phyloP scores from a whole-genome alignment of 2,329 filamentous ascomycete genomes.

The Apiospora kogelbergensis region DNA sequence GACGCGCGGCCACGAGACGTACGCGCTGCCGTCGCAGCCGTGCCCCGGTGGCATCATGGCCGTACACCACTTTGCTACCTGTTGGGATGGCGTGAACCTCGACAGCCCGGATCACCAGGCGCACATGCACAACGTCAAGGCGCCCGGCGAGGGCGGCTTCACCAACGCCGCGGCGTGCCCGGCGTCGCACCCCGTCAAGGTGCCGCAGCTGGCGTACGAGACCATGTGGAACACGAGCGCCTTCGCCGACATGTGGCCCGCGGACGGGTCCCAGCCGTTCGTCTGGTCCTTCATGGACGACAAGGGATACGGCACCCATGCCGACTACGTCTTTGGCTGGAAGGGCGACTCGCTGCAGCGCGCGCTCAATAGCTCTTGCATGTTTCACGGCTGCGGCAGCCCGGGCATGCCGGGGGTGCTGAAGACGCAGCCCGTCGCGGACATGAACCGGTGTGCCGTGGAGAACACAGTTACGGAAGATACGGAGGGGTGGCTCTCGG shows the following conservation, averaged over 20 bases:
- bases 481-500: constrained; percentile 27
- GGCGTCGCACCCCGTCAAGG: constrained; percentile 38
- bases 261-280: constrained; percentile 23
- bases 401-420: constrained; percentile 25
- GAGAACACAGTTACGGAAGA: constrained; percentile 29
- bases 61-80: constrained; percentile 43
- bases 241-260: constrained; percentile 33
- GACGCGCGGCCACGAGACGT: constrained; percentile 40
- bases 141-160: background rate
- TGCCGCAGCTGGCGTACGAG: constrained; percentile 43
- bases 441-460: constrained; percentile 33
- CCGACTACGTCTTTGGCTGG: constrained; percentile 41
- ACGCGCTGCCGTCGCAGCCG: constrained; percentile 37
- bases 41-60: constrained; percentile 44
- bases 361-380: constrained; percentile 31
- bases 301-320: constrained; percentile 37
- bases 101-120: constrained; percentile 55
- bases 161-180: constrained; percentile 32
- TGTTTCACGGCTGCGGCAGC: constrained; percentile 32
- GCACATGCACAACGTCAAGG: constrained; percentile 45
- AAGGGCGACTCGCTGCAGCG: constrained; percentile 31
- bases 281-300: constrained; percentile 28
- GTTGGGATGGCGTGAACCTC: constrained; percentile 61
- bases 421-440: constrained; percentile 31
- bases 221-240: constrained; percentile 43